Conservation (phyloP, 2,329 filamentous ascomycete genomes). For the Penicillium sp. region DNA sequence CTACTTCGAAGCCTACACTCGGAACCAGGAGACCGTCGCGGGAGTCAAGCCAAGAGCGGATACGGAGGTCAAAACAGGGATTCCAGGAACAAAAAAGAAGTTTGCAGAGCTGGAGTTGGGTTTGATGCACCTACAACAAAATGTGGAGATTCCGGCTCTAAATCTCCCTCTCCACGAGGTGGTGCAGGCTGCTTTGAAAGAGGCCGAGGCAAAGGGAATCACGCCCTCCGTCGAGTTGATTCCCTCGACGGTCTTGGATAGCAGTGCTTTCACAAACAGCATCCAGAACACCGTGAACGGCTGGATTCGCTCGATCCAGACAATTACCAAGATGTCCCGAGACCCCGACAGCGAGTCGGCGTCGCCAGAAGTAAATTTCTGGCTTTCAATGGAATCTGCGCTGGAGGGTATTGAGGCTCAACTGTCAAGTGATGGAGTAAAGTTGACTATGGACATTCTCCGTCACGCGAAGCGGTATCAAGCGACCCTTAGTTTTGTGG, state of each 20-base stretch:
- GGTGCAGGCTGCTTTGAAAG: slow-evolving; percentile 77
- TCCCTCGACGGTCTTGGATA: slow-evolving; percentile 67
- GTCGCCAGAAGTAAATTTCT: slow-evolving; percentile 98
- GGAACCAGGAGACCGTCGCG: slow-evolving; percentile 63
- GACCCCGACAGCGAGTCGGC: slow-evolving; percentile 74
- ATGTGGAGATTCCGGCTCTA: slow-evolving; percentile 93
- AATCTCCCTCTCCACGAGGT: slow-evolving; percentile 81
- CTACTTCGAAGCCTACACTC: slow-evolving; percentile 95
- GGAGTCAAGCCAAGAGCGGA: slow-evolving; percentile 69
- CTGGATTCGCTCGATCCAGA: slow-evolving; percentile 98
- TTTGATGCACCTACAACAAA: slow-evolving; percentile 87
- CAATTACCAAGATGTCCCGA: slow-evolving; percentile 87
- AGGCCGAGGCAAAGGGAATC: slow-evolving; percentile 60
- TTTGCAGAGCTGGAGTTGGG: slow-evolving; percentile 90
- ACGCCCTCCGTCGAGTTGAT: slow-evolving; percentile 75
- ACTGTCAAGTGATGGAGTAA: slow-evolving; percentile 79
- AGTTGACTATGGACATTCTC: slow-evolving; percentile 85
- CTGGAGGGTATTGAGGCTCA: slow-evolving; percentile 88
- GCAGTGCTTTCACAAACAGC: slow-evolving; percentile 88
- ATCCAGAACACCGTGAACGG: slow-evolving; percentile 89
- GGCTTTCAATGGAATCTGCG: slow-evolving; percentile 93
- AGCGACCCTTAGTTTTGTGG: slow-evolving; percentile 91
- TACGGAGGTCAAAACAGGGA: slow-evolving; percentile 85
- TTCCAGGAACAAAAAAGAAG: slow-evolving; percentile 95
- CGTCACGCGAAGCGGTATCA: slow-evolving; percentile 97